Percentiles rank a stretch among this genome's conserved stretches.
Evolutionary conservation across 164 flowering plant genomes (phyloP).

Genomic region (Aristolochia fimbriata): DNA sequence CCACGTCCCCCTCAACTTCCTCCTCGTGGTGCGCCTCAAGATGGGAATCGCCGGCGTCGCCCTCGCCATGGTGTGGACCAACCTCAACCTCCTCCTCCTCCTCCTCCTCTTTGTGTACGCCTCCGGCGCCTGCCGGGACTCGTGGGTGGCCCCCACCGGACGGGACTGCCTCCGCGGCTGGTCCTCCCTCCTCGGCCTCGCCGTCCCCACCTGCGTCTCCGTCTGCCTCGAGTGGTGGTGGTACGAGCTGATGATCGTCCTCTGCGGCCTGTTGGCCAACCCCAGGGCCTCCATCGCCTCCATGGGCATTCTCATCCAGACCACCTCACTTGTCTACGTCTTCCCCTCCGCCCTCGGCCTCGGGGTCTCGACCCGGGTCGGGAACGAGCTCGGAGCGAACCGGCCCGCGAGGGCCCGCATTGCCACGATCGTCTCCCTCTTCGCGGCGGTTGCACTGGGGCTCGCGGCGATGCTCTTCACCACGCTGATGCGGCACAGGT

Average conservation of each 20-base stretch:
- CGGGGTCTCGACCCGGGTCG: conserved; percentile 79
- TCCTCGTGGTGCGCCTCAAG: conserved; percentile 58
- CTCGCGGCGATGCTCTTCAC: conserved; percentile 62
- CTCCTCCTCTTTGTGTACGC: conserved; percentile 40
- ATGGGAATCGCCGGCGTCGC: conserved; percentile 89
- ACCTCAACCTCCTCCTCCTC: conserved; percentile 51
- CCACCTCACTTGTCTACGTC: conserved; percentile 78
- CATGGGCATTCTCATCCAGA: conserved; percentile 92
- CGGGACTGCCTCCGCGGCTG: conserved; percentile 73
- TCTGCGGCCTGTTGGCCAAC: conserved; percentile 68
- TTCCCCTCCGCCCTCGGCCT: conserved; percentile 80
- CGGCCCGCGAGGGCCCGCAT: conserved; percentile 67
- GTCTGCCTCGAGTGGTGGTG: conserved; percentile 99
- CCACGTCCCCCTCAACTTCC: conserved; percentile 72
- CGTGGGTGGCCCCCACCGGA: conserved; percentile 81
- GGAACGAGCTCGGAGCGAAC: conserved; percentile 79
- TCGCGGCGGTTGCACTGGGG: conserved; percentile 52
- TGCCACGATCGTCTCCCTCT: conserved; percentile 50
- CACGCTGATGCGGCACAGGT: conserved; percentile 53
- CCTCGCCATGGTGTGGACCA: conserved; percentile 78
- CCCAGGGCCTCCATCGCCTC: conserved; percentile 86
- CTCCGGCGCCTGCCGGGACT: conserved; percentile 63
- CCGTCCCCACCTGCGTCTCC: conserved; percentile 73
- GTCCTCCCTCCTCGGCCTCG: conserved; percentile 62
- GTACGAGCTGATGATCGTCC: conserved; percentile 89